Evolutionary conservation across 768 basidiomycete genomes (phyloP), one percentile per base, ranked within the genome.

Genomic region (Suillus subalutaceus): DNA sequence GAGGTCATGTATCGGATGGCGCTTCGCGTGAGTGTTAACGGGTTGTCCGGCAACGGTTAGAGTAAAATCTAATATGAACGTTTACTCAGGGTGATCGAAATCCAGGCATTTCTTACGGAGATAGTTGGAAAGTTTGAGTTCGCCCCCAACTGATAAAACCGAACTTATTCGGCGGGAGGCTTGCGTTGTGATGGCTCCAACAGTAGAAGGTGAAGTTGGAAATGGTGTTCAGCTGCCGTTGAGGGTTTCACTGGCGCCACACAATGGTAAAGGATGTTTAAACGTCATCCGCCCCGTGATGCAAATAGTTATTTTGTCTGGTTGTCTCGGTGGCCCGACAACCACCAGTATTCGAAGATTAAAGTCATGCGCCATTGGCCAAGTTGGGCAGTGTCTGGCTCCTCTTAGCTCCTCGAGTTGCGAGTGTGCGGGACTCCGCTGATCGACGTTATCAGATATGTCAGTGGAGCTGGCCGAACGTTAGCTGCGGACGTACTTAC

Each of bases 101-200:
- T 88, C 18, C 88, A 89, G 67, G 80, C 83, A 0, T 87, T 90
- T 74, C 70, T 89, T 20, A 80, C 85, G 30, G 86, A 88, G 70
- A 77, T 87, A 26, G 65, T 89, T 48, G 74, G 79, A 41, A 79
- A 84, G 68, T 87, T 89, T 69, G 83, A 88, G 68, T 85, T 89
- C 67, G 66, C 70, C 53, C 53, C 70, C 72, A 63, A 78, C 78
- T n/a, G 73, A 77, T 5, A 72, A 70, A 26, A 65, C 71, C 26
- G 69, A 73, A 50, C 71, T 63, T 43, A 64, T 83, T 41, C 62
- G 72, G 16, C 72, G 78, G 26, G 75, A 75, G 48, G 67, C 73
- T 23, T 73, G 74, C 30, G 13, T 69, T 5, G 67, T 78, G 40
- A 78, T 82, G 79, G 63, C 71, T 37, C 80, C 81, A n/a, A 78